Conservation (phyloP, 2,329 filamentous ascomycete genomes). For the Fusarium staphyleae region DNA sequence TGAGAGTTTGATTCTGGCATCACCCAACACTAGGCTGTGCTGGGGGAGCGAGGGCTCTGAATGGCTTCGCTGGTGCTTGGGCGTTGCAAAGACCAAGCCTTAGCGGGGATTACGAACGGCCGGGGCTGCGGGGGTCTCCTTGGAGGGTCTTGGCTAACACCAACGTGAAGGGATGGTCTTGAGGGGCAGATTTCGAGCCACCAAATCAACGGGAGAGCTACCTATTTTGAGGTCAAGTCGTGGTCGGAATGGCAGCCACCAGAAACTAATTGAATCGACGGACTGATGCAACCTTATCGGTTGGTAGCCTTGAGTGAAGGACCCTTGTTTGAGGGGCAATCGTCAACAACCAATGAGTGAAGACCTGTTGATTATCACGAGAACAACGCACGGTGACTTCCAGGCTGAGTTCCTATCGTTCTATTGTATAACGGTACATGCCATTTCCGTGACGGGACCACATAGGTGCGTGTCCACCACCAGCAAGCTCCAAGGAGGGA, state of each 20-base stretch:
- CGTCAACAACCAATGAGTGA: too few relatives aligned
- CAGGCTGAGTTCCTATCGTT: too few relatives aligned
- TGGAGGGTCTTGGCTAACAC: slow-evolving; percentile 19
- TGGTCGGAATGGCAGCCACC: background rate
- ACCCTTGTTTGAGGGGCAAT: too few relatives aligned
- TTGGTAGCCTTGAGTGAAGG: too few relatives aligned
- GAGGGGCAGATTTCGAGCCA: background rate
- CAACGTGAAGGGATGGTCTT: background rate
- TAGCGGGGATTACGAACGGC: slow-evolving; percentile 31
- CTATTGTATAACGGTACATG: too few relatives aligned
- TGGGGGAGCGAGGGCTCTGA: background rate
- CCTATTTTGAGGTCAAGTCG: background rate
- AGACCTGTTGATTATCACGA: too few relatives aligned
- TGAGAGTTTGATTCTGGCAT: background rate
- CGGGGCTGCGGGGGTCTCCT: slow-evolving; percentile 8
- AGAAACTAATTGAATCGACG: background rate
- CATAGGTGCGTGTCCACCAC: too few relatives aligned
- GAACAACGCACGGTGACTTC: too few relatives aligned
- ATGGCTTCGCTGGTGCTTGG: background rate
- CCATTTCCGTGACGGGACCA: too few relatives aligned
- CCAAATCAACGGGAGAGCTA: background rate
- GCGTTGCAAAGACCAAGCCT: slow-evolving; percentile 19
- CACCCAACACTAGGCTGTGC: slow-evolving; percentile 7
- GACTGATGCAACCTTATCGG: slow-evolving; percentile 4
- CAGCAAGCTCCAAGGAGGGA: too few relatives aligned